These are phyloP conservation scores for Oryza brachyantha DNA, from an alignment of 176 grass and related monocot species.

Conservation along the genomic window DNA sequence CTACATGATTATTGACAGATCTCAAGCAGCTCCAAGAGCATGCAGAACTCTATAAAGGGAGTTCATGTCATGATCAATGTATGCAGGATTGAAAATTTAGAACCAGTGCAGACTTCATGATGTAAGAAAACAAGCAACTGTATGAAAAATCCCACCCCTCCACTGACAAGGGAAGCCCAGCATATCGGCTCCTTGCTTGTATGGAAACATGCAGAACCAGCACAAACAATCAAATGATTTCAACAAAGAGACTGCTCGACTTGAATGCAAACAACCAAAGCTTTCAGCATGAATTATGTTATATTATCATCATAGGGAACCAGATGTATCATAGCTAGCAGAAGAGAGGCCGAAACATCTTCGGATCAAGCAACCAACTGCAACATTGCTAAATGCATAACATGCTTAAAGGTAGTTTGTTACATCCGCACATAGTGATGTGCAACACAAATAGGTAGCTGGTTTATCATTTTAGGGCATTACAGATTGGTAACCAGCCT, in stretches of 20 bases:
- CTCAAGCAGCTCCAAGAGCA: not conserved
- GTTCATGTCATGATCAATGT: too few species aligned
- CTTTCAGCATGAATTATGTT: not conserved
- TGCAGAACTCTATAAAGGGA: too few species aligned
- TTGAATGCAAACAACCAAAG: not conserved
- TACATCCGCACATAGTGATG: constrained; percentile 28
- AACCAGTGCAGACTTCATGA: too few species aligned
- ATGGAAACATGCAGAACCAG: not conserved
- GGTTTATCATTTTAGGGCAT: constrained; percentile 11
- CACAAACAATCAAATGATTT: not conserved
- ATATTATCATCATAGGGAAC: constrained; percentile 17
- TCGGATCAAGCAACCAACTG: constrained; percentile 30
- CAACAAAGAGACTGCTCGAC: not conserved
- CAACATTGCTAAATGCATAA: constrained; percentile 10
- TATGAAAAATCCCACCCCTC: too few species aligned
- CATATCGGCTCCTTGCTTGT: not conserved
- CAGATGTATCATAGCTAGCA: constrained; percentile 23
- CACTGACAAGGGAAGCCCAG: not conserved
- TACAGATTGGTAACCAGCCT: not conserved
- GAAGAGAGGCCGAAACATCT: constrained; percentile 7
- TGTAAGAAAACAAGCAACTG: too few species aligned
- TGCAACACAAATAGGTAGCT: constrained; percentile 8
- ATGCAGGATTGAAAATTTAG: too few species aligned
- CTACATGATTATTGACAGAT: not conserved
- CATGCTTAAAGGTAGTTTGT: constrained; percentile 11